Base-by-base conservation (phyloP, 495 filamentous ascomycete genomes). In the Durotheca rogersii region DNA sequence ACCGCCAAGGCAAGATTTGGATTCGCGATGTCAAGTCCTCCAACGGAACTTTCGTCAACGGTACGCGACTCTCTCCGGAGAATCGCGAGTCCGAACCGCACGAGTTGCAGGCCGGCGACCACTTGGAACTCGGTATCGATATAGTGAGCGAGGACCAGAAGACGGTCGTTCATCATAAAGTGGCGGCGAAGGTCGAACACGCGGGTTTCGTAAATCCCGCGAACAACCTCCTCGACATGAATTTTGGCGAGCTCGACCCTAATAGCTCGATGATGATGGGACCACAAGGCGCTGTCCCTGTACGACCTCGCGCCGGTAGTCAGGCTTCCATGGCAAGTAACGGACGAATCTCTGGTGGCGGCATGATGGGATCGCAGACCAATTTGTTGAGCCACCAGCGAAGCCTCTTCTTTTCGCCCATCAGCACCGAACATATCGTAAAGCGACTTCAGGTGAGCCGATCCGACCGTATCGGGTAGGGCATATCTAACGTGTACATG, bases 91-190 rank as follows among this genome's bases (percentile, higher is more conserved):
- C 91, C 1, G 93, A 98, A 32, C 89, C 93, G 0, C 89, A 96
- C 56, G 89, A 96, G 58, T 71, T 98, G 18, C 82, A 88, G 47
- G 87, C 90, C 47, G 81, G 86, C 54, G 93, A 97, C 64, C 84
- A 90, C 30, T 69, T 98, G 20, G 93, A 98, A 62, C 72, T 98
- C 33, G 93, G 93, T 35, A 98, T 98, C 44, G 93, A 98, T 66
- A 98, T 98, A 58, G 91, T 98, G 15, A 92, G 88, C 61, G 93
- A 98, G 63, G 93, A 98, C 66, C 92, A 96, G 64, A 96, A 95
- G 70, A 95, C 89, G 0, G 87, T 98, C 23, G 90, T 98, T 10
- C 93, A 98, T 66, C 93, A 96, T 69, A 98, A 98, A 62, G 93
- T 98, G 18, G 90, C 90, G 4, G 89, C 92, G 10, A 91, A 93